Base-by-base conservation (phyloP, 345 rosid genomes). In the Anastatica hierochuntica region DNA sequence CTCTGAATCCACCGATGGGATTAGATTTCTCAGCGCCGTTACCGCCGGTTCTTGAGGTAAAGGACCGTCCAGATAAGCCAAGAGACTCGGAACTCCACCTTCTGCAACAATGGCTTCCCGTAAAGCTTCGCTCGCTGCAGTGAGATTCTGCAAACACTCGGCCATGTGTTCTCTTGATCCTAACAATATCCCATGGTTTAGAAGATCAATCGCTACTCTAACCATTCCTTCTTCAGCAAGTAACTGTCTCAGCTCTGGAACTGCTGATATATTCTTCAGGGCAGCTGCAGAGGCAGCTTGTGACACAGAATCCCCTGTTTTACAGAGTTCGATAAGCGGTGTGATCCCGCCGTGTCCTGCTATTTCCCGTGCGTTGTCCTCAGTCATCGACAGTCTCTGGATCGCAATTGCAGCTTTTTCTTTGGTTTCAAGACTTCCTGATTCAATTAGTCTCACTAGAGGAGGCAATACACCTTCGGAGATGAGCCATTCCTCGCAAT, bases 141-240 rank as follows among this genome's bases (percentile, higher is more conserved):
- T 78, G 83, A 90, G 94, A 67, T 85, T 81, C 80, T 85, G 95
- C 81, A 90, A 68, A 72, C 90, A 90, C 66, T 90, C 94, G 0
- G 97, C 86, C 6, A 94, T 90, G 43, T 85, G 74, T 53, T 90
- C 90, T 73, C 83, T 83, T 5, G 90, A 67, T 58, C 94, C 82
- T 34, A 85, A 50, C 52, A 83, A 38, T 62, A 86, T 81, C 63
- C 97, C 97, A 30, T 80, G 66, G 61, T 78, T 82, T 6, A 90
- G 76, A 16, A 90, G 81, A 70, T 77, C 27, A 53, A 83, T 74
- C 69, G 81, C 77, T 6, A 78, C 78, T 58, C 64, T 68, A 9
- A 90, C 75, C 14, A 81, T 76, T 37, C 95, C 97, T 78, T 85
- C 90, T 40, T 90, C 95, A 0, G 83, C 83, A 7, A 90, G 79